Evolutionary conservation across 164 flowering plant species (phyloP).

Genomic region (Piper betle): DNA sequence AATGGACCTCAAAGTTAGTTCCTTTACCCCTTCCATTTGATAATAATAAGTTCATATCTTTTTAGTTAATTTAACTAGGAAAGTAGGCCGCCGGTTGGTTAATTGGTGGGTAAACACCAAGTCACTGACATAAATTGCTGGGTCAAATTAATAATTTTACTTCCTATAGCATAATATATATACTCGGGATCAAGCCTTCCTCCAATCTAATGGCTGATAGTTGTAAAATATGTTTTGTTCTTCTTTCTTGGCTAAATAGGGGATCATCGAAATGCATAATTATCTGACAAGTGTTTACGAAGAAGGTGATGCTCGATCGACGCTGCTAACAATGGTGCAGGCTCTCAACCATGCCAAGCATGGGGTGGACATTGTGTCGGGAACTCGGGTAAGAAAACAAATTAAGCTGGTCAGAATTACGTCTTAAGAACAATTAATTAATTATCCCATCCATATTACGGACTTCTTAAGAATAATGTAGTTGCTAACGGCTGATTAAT

Average conservation of each 20-base stretch:
- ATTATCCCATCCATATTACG: not conserved
- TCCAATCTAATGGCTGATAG: too few relatives aligned
- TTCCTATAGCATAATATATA: too few relatives aligned
- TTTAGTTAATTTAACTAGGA: not conserved
- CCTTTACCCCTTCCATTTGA: not conserved
- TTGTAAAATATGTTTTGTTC: too few relatives aligned
- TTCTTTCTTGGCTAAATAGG: constrained; percentile 25
- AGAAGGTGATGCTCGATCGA: constrained; percentile 95
- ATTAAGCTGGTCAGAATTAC: not conserved
- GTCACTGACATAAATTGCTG: not conserved
- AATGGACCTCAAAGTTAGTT: constrained; percentile 67
- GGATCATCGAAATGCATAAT: constrained; percentile 87
- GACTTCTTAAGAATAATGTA: too few relatives aligned
- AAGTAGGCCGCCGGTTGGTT: not conserved
- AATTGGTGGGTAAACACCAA: not conserved
- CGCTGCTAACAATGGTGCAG: constrained; percentile 88
- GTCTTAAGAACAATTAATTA: not conserved
- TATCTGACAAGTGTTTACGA: constrained; percentile 95
- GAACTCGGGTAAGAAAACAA: constrained; percentile 53
- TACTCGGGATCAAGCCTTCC: too few relatives aligned
- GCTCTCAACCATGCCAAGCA: constrained; percentile 96
- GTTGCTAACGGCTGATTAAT: too few relatives aligned
- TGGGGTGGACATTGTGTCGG: constrained; percentile 91
- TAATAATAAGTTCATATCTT: not conserved
- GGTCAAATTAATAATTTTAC: not conserved